These are phyloP conservation scores for Pythium scleroteichum DNA, from an alignment of 352 stramenopile species.

Conservation along the genomic window DNA sequence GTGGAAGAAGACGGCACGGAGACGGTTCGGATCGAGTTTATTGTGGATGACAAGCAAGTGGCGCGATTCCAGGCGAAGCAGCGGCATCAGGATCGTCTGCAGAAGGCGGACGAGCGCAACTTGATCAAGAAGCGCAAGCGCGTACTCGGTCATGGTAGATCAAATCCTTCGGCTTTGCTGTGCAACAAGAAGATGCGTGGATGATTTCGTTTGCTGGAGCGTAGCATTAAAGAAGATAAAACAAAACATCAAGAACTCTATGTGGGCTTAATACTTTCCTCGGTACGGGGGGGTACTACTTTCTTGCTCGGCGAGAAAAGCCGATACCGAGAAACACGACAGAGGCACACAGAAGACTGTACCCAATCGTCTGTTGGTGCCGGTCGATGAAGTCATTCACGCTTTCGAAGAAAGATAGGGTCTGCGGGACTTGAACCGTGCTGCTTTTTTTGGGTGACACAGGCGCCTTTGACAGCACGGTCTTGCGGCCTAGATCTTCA, in stretches of 20 bases:
- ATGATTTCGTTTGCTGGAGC: too few species aligned
- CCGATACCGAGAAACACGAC: conserved; percentile 28
- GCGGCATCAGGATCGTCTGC: conserved; percentile 66
- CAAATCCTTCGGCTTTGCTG: too few species aligned
- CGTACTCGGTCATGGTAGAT: too few species aligned
- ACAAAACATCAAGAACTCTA: too few species aligned
- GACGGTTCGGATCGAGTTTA: conserved; percentile 76
- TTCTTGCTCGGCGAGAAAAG: conserved; percentile 23
- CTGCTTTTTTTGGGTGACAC: conserved; percentile 17
- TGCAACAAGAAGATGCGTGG: too few species aligned
- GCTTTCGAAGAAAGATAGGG: conserved; percentile 9
- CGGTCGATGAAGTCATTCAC: conserved; percentile 34
- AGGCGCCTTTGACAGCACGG: conserved; percentile 1
- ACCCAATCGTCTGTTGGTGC: conserved; percentile 30
- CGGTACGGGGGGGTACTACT: conserved; percentile 41
- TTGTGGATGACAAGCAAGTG: conserved; percentile 73
- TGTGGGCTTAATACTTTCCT: too few species aligned
- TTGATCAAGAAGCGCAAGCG: conserved; percentile 74
- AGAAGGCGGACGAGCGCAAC: conserved; percentile 54
- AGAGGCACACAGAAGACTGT: conserved; percentile 27
- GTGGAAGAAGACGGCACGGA: conserved; percentile 83
- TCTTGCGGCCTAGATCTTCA: conserved; percentile 27
- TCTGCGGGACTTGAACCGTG: neutral
- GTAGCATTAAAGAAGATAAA: too few species aligned
- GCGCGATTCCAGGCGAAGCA: conserved; percentile 75